These are phyloP conservation scores for Alternaria solani DNA, from an alignment of 2,329 filamentous ascomycete species.

Conservation along the genomic window DNA sequence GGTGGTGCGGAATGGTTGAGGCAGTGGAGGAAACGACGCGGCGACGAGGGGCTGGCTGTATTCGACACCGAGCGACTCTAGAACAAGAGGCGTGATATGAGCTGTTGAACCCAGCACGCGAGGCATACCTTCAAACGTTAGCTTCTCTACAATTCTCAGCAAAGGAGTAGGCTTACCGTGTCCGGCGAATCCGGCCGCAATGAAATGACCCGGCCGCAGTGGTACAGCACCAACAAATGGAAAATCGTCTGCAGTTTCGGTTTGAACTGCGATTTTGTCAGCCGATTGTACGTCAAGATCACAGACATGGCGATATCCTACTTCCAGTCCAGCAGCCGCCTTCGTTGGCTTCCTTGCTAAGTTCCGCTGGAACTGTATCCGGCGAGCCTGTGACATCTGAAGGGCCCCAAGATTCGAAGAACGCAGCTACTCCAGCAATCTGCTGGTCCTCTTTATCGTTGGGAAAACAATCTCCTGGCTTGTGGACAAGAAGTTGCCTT, in stretches of 20 bases:
- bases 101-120: slow-evolving; percentile 16
- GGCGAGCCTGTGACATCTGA: slow-evolving; percentile 15
- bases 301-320: not conserved
- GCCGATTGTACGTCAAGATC: not conserved
- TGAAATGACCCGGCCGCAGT: slow-evolving; percentile 11
- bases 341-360: slow-evolving; percentile 10
- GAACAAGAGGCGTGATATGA: slow-evolving; percentile 14
- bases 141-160: not conserved
- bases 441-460: slow-evolving; percentile 17
- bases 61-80: slow-evolving; percentile 13
- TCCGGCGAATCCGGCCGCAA: slow-evolving; percentile 16
- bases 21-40: slow-evolving; percentile 13
- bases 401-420: slow-evolving; percentile 16
- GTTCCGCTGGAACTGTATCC: slow-evolving; percentile 1
- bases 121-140: slow-evolving; percentile 8
- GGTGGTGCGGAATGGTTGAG: slow-evolving; percentile 15
- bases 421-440: slow-evolving; percentile 11
- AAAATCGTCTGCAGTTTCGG: slow-evolving; percentile 12
- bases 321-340: slow-evolving; percentile 22
- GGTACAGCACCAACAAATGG: slow-evolving; percentile 18
- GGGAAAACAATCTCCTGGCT: slow-evolving; percentile 8
- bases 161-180: slow-evolving; percentile 12
- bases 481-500: slow-evolving; percentile 15
- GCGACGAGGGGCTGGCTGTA: slow-evolving; percentile 11
- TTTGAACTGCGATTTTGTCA: slow-evolving; percentile 6